Evolutionary conservation across 2,329 filamentous ascomycete genomes (phyloP).

Genomic region (Ophiostoma australiae): DNA sequence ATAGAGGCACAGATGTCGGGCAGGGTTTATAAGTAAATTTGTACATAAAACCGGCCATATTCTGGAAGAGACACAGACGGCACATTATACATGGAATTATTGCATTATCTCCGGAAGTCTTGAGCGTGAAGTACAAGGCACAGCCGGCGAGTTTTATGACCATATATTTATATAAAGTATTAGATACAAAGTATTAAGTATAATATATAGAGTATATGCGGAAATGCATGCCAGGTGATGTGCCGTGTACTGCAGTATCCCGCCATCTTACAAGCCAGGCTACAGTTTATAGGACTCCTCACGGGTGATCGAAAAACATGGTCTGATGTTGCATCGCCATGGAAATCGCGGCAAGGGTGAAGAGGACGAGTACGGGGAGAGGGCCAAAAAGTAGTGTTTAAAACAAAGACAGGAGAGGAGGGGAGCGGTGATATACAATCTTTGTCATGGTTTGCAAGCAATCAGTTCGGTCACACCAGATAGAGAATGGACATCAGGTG

Average conservation of each 20-base stretch:
- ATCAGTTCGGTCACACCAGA: not conserved
- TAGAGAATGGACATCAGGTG: not conserved
- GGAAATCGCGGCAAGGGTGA: not conserved
- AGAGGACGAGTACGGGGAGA: not conserved
- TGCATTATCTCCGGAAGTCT: not conserved
- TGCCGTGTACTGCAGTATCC: not conserved
- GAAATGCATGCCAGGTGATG: not conserved
- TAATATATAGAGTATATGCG: too few species aligned
- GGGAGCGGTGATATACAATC: not conserved
- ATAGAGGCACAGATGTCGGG: not conserved
- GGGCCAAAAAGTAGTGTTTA: not conserved
- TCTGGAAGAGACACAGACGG: not conserved
- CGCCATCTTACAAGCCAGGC: not conserved
- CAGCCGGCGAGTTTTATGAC: too few species aligned
- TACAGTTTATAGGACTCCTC: not conserved
- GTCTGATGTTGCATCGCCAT: not conserved
- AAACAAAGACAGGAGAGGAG: not conserved
- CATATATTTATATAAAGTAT: too few species aligned
- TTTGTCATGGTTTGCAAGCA: conserved; percentile 1
- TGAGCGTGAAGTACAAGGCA: too few species aligned
- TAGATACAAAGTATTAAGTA: too few species aligned
- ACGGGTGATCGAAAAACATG: not conserved
- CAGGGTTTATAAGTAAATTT: not conserved
- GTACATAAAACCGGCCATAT: not conserved
- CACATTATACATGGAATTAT: not conserved